Conservation (phyloP, 2,329 filamentous ascomycete species). For the Stylonectria norvegica region DNA sequence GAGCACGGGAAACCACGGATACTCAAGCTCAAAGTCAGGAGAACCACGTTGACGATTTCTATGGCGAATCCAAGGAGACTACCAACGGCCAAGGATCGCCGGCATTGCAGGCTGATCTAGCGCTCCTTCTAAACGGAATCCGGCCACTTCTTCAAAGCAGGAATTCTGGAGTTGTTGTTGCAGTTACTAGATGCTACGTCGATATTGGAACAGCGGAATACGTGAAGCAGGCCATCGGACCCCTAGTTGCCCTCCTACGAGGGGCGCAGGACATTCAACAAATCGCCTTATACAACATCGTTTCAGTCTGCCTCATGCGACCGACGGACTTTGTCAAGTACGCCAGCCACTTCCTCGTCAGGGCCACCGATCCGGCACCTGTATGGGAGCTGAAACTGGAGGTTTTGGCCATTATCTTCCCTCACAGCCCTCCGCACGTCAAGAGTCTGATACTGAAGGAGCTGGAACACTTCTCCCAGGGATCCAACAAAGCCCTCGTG, state of each 20-base stretch:
- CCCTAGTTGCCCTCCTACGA: conserved; percentile 79
- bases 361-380: conserved; percentile 70
- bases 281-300: conserved; percentile 88
- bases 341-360: conserved; percentile 83
- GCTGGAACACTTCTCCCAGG: conserved; percentile 85
- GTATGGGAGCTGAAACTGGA: conserved; percentile 94
- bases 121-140: conserved; percentile 74
- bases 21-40: conserved; percentile 29
- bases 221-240: conserved; percentile 71
- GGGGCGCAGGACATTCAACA: conserved; percentile 84
- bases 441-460: conserved; percentile 90
- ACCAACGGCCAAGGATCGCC: conserved; percentile 43
- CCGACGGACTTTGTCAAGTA: conserved; percentile 84
- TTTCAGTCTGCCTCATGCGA: conserved; percentile 77
- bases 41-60: conserved; percentile 67
- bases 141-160: conserved; percentile 85
- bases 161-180: conserved; percentile 87
- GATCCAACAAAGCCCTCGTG: conserved; percentile 70
- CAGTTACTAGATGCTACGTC: conserved; percentile 79
- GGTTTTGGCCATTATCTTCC: conserved; percentile 85
- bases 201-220: conserved; percentile 79
- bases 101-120: conserved; percentile 75
- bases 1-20: conserved; percentile 54
- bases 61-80: conserved; percentile 60
- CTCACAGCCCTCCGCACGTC: conserved; percentile 68